Evolutionary conservation across 768 basidiomycete species (phyloP).

Genomic region (Tylopilus felleus): DNA sequence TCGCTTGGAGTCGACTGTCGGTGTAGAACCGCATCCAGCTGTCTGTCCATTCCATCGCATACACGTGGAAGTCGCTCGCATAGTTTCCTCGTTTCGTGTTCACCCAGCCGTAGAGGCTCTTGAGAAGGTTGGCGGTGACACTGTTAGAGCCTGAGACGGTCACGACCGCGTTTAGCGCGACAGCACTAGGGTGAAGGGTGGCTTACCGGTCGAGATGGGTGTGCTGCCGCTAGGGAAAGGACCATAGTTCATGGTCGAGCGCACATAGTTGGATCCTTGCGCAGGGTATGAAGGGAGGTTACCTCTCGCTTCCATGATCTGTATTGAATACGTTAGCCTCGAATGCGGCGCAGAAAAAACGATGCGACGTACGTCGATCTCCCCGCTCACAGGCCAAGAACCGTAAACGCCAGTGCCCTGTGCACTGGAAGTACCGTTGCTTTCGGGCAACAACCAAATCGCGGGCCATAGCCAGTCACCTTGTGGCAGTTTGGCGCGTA

Average conservation of each 20-base stretch:
- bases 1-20: slow-evolving; percentile 48
- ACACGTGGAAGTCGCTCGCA: slow-evolving; percentile 50
- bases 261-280: slow-evolving; percentile 45
- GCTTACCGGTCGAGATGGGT: slow-evolving; percentile 32
- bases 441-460: slow-evolving; percentile 32
- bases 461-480: slow-evolving; percentile 43
- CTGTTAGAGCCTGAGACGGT: slow-evolving; percentile 7
- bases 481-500: slow-evolving; percentile 57
- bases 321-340: not conserved
- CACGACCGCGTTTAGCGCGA: not conserved
- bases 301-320: slow-evolving; percentile 55
- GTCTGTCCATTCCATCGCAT: slow-evolving; percentile 58
- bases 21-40: slow-evolving; percentile 53
- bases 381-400: slow-evolving; percentile 51
- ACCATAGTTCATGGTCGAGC: slow-evolving; percentile 69
- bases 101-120: slow-evolving; percentile 37
- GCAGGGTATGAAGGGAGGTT: slow-evolving; percentile 41
- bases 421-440: slow-evolving; percentile 18
- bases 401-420: slow-evolving; percentile 27
- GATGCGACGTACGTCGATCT: slow-evolving; percentile 49
- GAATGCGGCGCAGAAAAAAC: not conserved
- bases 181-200: rapidly evolving
- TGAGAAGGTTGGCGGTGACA: slow-evolving; percentile 26
- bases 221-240: slow-evolving; percentile 36
- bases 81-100: slow-evolving; percentile 41